phyloP scores from a whole-genome alignment of 805 yeast genomes.

The Cyberlindnera meyerae region DNA sequence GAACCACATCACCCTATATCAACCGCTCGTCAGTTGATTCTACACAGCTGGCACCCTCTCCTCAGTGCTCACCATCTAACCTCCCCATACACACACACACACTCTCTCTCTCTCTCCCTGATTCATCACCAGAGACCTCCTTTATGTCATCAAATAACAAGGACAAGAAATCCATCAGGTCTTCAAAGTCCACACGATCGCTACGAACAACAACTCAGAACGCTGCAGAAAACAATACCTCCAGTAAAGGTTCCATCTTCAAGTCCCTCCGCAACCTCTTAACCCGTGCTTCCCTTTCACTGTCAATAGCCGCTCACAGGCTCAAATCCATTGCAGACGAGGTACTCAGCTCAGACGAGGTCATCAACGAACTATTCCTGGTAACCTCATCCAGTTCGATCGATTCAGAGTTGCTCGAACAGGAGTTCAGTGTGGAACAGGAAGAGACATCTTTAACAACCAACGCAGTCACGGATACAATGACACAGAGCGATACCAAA shows the following conservation, averaged over 20 bases:
- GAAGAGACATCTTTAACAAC: constrained; percentile 11
- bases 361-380: constrained; percentile 45
- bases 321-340: constrained; percentile 45
- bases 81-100: neutral
- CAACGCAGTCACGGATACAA: constrained; percentile 21
- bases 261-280: constrained; percentile 30
- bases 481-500: constrained; percentile 12
- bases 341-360: constrained; percentile 44
- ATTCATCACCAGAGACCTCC: neutral
- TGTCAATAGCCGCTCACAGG: constrained; percentile 32
- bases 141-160: neutral
- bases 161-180: constrained; percentile 8
- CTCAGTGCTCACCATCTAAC: neutral
- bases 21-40: too few relatives aligned
- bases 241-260: constrained; percentile 4
- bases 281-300: constrained; percentile 34
- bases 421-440: constrained; percentile 10
- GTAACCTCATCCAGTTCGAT: constrained; percentile 32
- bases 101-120: neutral
- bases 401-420: constrained; percentile 26
- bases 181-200: constrained; percentile 10
- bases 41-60: too few relatives aligned
- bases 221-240: neutral
- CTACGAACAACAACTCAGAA: constrained; percentile 3
- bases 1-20: too few relatives aligned